Conservation (phyloP, 768 basidiomycete species). For the Neoboletus subvelutipes region DNA sequence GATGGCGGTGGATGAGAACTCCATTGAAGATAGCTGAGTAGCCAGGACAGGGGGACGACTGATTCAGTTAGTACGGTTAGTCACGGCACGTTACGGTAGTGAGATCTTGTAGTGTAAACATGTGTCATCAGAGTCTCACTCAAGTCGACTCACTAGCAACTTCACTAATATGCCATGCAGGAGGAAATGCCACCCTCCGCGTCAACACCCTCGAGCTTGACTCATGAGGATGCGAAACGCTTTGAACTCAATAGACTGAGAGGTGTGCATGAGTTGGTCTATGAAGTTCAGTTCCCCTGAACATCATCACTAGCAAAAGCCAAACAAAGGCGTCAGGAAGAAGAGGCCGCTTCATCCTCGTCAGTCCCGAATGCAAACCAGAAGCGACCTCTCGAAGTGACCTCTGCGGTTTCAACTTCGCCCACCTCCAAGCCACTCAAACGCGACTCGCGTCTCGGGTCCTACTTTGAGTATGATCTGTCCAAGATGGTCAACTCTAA, state of each 20-base stretch:
- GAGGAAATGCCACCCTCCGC: slow-evolving; percentile 7
- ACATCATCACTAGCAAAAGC: slow-evolving; percentile 59
- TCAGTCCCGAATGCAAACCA: slow-evolving; percentile 58
- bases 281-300: neutral
- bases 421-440: slow-evolving; percentile 60
- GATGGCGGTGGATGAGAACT: slow-evolving; percentile 26
- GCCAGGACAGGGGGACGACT: neutral
- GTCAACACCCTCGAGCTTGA: slow-evolving; percentile 34
- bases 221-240: slow-evolving; percentile 67
- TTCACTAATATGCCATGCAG: slow-evolving; percentile 1
- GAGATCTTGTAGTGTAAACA: slow-evolving; percentile 9
- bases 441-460: slow-evolving; percentile 78
- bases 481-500: slow-evolving; percentile 97
- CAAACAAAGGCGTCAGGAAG: slow-evolving; percentile 65
- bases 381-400: slow-evolving; percentile 67
- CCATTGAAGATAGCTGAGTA: slow-evolving; percentile 12
- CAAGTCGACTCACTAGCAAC: neutral
- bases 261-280: slow-evolving; percentile 42
- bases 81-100: neutral
- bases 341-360: slow-evolving; percentile 48
- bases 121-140: slow-evolving; percentile 13
- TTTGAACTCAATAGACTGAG: slow-evolving; percentile 78
- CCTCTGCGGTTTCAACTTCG: slow-evolving; percentile 57
- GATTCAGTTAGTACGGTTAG: neutral
- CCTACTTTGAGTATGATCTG: slow-evolving; percentile 96